phyloP scores from a whole-genome alignment of 169 alveolate species.

The Plasmodium adleri region DNA sequence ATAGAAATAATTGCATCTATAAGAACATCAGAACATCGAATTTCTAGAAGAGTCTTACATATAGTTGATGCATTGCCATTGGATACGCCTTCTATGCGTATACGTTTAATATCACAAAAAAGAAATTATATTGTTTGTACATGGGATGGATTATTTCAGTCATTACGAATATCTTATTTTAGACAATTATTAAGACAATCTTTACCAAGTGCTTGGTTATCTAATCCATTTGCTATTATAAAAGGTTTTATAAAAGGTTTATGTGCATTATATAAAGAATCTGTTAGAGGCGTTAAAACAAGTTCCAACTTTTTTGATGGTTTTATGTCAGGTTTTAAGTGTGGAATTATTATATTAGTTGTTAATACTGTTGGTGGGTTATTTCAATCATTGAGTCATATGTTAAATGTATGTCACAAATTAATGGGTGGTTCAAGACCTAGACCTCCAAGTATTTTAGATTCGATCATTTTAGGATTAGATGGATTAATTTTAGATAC shows the following conservation, averaged over 20 bases:
- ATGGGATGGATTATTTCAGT: slow-evolving; percentile 89
- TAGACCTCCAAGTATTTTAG: slow-evolving; percentile 91
- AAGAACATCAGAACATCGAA: slow-evolving; percentile 90
- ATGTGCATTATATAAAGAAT: slow-evolving; percentile 84
- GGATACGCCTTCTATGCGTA: slow-evolving; percentile 93
- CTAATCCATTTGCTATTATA: slow-evolving; percentile 90
- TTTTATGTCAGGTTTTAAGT: slow-evolving; percentile 88
- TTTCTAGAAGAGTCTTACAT: slow-evolving; percentile 88
- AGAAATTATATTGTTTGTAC: slow-evolving; percentile 85
- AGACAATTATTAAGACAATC: slow-evolving; percentile 91
- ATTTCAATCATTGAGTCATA: slow-evolving; percentile 90
- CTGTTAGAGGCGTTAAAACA: slow-evolving; percentile 84
- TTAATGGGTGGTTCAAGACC: slow-evolving; percentile 91
- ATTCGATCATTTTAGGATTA: slow-evolving; percentile 91
- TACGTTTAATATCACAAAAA: slow-evolving; percentile 88
- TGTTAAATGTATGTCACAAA: slow-evolving; percentile 90
- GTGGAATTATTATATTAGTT: slow-evolving; percentile 89
- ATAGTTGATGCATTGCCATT: slow-evolving; percentile 92
- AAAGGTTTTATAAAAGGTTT: slow-evolving; percentile 90
- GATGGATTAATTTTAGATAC: slow-evolving; percentile 90
- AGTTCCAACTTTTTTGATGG: slow-evolving; percentile 88
- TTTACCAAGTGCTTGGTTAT: slow-evolving; percentile 92
- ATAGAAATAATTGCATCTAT: slow-evolving; percentile 89
- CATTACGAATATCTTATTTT: slow-evolving; percentile 88
- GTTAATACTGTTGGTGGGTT: slow-evolving; percentile 91